Evolutionary conservation across 805 yeast species (phyloP).

Genomic region (Ogataea henricii): DNA sequence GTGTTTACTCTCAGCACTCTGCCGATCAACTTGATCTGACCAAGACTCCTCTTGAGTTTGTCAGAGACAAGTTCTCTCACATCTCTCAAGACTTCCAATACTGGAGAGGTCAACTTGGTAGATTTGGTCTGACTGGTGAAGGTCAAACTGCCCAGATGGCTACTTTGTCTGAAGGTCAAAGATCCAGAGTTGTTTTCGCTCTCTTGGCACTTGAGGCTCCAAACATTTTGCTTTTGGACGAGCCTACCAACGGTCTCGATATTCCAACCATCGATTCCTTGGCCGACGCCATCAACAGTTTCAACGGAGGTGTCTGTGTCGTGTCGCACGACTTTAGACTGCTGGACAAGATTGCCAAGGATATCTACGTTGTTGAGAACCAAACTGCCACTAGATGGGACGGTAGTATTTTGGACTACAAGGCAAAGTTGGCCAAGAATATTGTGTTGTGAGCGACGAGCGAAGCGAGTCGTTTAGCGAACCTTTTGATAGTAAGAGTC

Average conservation of each 20-base stretch:
- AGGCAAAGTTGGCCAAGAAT: constrained; percentile 89
- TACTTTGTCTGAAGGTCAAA: constrained; percentile 97
- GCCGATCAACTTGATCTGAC: constrained; percentile 97
- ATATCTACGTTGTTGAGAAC: constrained; percentile 93
- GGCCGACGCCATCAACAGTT: constrained; percentile 92
- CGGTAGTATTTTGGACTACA: constrained; percentile 85
- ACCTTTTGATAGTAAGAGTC: too few relatives aligned
- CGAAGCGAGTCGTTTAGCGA: too few relatives aligned
- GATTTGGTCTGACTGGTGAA: constrained; percentile 98
- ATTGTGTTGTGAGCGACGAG: constrained; percentile 60
- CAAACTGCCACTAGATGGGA: constrained; percentile 97
- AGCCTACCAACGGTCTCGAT: constrained; percentile 99
- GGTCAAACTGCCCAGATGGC: constrained; percentile 99
- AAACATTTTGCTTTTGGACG: constrained; percentile 92
- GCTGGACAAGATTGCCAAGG: constrained; percentile 95
- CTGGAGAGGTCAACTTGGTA: constrained; percentile 97
- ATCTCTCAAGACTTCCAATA: constrained; percentile 98
- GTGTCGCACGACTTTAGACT: constrained; percentile 99
- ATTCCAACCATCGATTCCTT: constrained; percentile 97
- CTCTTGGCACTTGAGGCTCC: constrained; percentile 93
- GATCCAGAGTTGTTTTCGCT: constrained; percentile 98
- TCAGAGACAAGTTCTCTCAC: constrained; percentile 86
- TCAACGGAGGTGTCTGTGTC: constrained; percentile 97
- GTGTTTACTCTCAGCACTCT: constrained; percentile 98
- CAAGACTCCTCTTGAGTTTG: constrained; percentile 93